Base-by-base conservation (phyloP, 805 yeast species). In the Hanseniaspora lindneri region DNA sequence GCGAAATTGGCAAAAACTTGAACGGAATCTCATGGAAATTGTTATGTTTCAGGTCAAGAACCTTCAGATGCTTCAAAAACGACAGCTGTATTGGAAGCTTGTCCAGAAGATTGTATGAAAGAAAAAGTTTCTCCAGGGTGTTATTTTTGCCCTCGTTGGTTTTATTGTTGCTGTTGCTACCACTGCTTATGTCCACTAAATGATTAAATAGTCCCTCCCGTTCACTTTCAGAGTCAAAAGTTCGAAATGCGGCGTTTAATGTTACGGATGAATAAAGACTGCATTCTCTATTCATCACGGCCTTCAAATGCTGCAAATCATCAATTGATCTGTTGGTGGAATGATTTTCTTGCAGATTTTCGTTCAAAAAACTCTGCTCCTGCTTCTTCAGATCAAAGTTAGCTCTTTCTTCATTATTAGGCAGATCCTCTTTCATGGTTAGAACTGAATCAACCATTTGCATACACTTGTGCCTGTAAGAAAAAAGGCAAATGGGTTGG, bases 1-100 rank as follows among this genome's bases (percentile, higher is more conserved):
- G 63, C 7, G 68, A 66, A 11, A 60, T 56, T 1, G 63, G 60
- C 3, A 49, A 27, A 33, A 28, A 8, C 11, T 34, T 17, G 30
- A 41, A 39, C 0, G 94, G 87, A 39, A 83, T 70, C 40, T 64
- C 67, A 2, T 66, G 54, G 44, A 84, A 68, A 39, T 64, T 59
- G 59, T 84, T 84, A 51, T 70, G 67, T 58, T 83, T 82, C 40
- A 84, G 62, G 60, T 83, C 89, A 50, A 84, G 63, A 53, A 77
- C 80, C 48, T 75, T 67, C 46, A 83, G 62, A 39, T 67, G 63
- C 13, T 68, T 55, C 51, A 81, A 56, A 8, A 64, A 59, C 5
- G 61, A 52, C 56, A 80, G 70, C 41, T 66, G 68, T 1, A 60
- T 56, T 0, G 86, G 83, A 14, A 81, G 59, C 2, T 61, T 58